Evolutionary conservation across 805 yeast genomes (phyloP), one percentile per base, ranked within the genome.

Genomic region (Saccharomyces eubayanus): DNA sequence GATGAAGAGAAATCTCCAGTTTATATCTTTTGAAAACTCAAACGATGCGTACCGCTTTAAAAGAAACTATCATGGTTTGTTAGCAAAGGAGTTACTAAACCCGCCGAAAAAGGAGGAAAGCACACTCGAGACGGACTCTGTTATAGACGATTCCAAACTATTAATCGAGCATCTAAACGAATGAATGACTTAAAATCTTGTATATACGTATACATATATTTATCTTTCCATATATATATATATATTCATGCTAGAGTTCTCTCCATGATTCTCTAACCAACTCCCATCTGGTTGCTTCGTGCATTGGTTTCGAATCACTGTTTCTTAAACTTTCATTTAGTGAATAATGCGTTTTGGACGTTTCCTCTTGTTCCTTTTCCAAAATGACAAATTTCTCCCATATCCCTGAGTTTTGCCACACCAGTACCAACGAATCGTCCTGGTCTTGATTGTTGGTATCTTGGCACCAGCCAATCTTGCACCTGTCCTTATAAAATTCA

Each of bases 361-460:
- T 46, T 8, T 28, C 31, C 14, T 53, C 16, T 50, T 60, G 45
- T 36, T 69, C 72, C 53, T 73, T 78, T 59, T 84, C 89, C 12
- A 81, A 74, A 40, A 92, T 81, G 12, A 76, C 81, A 67, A 87
- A 92, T 66, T 87, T 89, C 65, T 92, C 97, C 96, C 97, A 89
- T 29, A 83, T 82, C 4, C 85, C 84, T 56, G 82, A 77, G 46
- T 72, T 70, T 54, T 80, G 78, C 96, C 97, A 90, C 2, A 92
- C 72, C 0, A 91, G 77, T 0, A 89, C 77, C 5, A 92, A 71
- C 11, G 85, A 76, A 57, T 83, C 89, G 58, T 87, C 89, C 21
- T 61, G 63, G 12, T 59, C 61, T 6, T 83, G 83, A 0, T 50
- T 51, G 8, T 54, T 54, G 31, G 45, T 36, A 16, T 59, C 55